Evolutionary conservation across 176 grass and related monocot genomes (phyloP).

Genomic region (Alloteropsis semialata): DNA sequence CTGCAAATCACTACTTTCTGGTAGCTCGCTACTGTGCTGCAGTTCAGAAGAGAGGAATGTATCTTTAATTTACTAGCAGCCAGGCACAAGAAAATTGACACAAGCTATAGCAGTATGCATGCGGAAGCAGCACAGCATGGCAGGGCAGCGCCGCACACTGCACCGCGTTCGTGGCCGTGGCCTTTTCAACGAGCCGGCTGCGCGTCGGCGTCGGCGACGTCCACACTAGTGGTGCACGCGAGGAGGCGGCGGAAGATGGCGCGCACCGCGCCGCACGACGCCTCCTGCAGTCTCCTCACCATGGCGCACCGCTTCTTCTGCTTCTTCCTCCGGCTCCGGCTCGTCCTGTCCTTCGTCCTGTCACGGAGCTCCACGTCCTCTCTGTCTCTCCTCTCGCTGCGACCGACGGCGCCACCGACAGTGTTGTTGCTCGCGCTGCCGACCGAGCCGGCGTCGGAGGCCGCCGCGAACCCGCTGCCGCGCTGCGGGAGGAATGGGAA

Average conservation of each 20-base stretch:
- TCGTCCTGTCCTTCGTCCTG: not conserved
- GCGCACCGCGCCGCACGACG: constrained; percentile 45
- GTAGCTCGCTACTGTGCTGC: constrained; percentile 7
- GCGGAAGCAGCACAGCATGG: not conserved
- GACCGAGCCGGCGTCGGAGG: constrained; percentile 20
- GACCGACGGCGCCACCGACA: not conserved
- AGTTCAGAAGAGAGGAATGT: not conserved
- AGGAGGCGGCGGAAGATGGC: constrained; percentile 70
- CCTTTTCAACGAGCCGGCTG: not conserved
- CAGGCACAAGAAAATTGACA: not conserved
- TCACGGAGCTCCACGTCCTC: not conserved
- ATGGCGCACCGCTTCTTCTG: constrained; percentile 33
- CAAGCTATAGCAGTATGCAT: not conserved
- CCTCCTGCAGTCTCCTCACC: constrained; percentile 49
- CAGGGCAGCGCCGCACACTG: not conserved
- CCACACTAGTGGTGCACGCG: constrained; percentile 62
- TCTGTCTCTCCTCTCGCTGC: not conserved
- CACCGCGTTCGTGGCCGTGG: no score
- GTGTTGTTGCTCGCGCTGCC: constrained; percentile 32
- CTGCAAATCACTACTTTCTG: not conserved
- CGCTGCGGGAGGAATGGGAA: constrained; percentile 53
- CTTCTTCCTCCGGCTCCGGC: constrained; percentile 6
- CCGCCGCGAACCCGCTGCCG: not conserved
- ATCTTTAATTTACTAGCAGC: not conserved
- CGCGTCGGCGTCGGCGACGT: constrained; percentile 57